Evolutionary conservation across 495 filamentous ascomycete genomes (phyloP).

Genomic region (Aspergillus funiculosus): DNA sequence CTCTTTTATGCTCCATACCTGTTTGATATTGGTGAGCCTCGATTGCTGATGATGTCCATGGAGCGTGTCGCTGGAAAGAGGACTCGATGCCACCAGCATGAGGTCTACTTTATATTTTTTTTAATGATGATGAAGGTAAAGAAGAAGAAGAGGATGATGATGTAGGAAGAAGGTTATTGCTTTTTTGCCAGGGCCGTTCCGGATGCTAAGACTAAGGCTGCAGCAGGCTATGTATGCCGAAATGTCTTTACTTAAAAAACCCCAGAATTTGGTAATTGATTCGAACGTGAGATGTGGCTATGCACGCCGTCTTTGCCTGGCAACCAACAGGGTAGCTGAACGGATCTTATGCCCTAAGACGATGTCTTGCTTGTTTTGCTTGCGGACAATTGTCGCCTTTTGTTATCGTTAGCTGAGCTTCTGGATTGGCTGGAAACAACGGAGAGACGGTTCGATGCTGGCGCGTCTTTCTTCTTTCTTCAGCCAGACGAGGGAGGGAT

Average conservation of each 20-base stretch:
- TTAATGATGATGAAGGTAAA: too few species aligned
- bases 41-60: neutral
- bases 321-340: slow-evolving; percentile 15
- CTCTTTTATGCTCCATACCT: slow-evolving; percentile 2
- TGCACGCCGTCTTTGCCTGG: slow-evolving; percentile 17
- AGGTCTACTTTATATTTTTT: slow-evolving; percentile 7
- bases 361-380: slow-evolving; percentile 5
- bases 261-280: too few species aligned
- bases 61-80: neutral
- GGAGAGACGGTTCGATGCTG: too few species aligned
- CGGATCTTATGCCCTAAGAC: slow-evolving; percentile 1
- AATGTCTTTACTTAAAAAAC: too few species aligned
- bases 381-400: neutral
- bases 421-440: neutral
- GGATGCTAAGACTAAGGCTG: too few species aligned
- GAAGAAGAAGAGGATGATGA: too few species aligned
- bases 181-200: too few species aligned
- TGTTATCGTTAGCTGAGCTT: neutral
- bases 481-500: too few species aligned
- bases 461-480: too few species aligned
- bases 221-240: too few species aligned
- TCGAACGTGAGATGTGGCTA: slow-evolving; percentile 30
- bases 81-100: slow-evolving; percentile 5
- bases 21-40: neutral
- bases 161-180: too few species aligned